A percentile compares a stretch with the other conserved stretches of the same genome.
Evolutionary conservation across 192 early-diverging fungal species (phyloP).

Genomic region (Geranomyces variabilis): DNA sequence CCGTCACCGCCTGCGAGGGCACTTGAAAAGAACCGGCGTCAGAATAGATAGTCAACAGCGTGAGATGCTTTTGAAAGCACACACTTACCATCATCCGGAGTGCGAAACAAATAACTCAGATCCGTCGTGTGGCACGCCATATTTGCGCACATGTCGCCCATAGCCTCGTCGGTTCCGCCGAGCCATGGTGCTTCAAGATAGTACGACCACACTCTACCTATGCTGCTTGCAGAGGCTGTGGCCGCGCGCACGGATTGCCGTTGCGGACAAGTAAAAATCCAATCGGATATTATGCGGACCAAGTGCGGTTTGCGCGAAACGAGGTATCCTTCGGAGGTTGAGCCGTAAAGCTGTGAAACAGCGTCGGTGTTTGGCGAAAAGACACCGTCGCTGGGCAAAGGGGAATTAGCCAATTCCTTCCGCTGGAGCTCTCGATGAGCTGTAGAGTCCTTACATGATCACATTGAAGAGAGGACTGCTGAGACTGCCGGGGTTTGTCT

Average conservation of each 20-base stretch:
- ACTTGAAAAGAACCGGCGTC: neutral
- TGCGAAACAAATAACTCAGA: conserved; percentile 31
- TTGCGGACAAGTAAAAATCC: conserved; percentile 29
- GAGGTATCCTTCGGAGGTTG: conserved; percentile 2
- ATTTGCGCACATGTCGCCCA: conserved; percentile 34
- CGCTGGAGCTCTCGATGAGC: no score
- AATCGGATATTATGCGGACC: conserved; percentile 25
- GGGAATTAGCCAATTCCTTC: neutral
- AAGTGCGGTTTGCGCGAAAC: conserved; percentile 25
- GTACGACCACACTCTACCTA: conserved; percentile 23
- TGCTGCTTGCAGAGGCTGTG: neutral
- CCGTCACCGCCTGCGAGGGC: neutral
- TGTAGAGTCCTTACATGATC: conserved; percentile 24
- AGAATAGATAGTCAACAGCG: no score
- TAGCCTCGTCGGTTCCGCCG: conserved; percentile 31
- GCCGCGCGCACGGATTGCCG: conserved; percentile 2
- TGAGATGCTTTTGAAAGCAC: neutral
- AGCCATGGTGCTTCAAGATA: conserved; percentile 37
- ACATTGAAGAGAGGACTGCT: conserved; percentile 26
- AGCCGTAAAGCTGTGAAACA: conserved; percentile 13
- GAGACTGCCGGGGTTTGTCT: conserved; percentile 16
- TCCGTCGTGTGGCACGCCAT: conserved; percentile 40
- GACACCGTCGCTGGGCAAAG: conserved; percentile 17
- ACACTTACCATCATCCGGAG: conserved; percentile 25
- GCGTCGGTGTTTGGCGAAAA: conserved; percentile 10